phyloP scores from a whole-genome alignment of 805 yeast genomes.

The Scheffersomyces coipomensis region DNA sequence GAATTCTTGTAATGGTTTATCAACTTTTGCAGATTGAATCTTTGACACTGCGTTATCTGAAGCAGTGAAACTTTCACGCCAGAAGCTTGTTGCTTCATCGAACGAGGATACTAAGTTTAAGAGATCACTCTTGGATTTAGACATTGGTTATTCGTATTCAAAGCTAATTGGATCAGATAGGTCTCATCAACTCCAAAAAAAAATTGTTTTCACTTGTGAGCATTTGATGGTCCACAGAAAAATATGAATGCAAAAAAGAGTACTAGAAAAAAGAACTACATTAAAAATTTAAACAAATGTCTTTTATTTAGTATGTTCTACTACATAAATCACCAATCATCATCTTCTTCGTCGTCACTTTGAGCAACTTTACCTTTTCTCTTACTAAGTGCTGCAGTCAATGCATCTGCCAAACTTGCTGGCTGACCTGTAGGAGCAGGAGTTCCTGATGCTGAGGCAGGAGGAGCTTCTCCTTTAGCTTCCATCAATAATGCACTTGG shows the following conservation, averaged over 20 bases:
- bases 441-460: slow-evolving; percentile 33
- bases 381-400: slow-evolving; percentile 79
- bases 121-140: slow-evolving; percentile 19
- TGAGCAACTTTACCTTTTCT: slow-evolving; percentile 80
- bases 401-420: slow-evolving; percentile 77
- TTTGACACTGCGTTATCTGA: slow-evolving; percentile 14
- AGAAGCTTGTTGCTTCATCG: slow-evolving; percentile 28
- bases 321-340: slow-evolving; percentile 34
- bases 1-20: slow-evolving; percentile 54
- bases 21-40: slow-evolving; percentile 31
- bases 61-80: slow-evolving; percentile 16
- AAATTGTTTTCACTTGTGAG: no score
- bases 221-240: no score
- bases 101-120: slow-evolving; percentile 21
- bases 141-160: slow-evolving; percentile 11
- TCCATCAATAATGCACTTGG: slow-evolving; percentile 74
- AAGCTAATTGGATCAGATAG: no score
- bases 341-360: slow-evolving; percentile 85
- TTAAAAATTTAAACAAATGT: no score
- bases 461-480: slow-evolving; percentile 60
- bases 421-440: slow-evolving; percentile 54
- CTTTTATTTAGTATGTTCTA: background rate
- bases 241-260: no score
- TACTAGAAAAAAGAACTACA: no score
- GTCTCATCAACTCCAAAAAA: no score